Evolutionary conservation across 257 asterid genomes (phyloP).

Genomic region (Solanum peruvianum): DNA sequence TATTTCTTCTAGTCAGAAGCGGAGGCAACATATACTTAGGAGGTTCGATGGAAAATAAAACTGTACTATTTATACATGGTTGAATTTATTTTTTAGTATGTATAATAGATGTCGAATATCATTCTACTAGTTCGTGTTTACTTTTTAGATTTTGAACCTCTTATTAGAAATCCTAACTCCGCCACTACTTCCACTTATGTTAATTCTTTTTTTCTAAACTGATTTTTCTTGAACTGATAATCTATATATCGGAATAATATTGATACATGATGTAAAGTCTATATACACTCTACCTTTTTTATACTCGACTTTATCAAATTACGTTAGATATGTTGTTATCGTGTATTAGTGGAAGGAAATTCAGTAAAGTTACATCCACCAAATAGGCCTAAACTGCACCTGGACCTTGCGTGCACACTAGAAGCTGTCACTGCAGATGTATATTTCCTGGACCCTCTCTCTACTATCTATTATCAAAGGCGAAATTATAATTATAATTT

Average conservation of each 20-base stretch:
- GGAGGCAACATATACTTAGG: too few species aligned
- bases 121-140: too few species aligned
- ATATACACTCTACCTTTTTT: accelerated
- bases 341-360: neutral
- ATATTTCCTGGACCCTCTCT: neutral
- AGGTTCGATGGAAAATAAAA: too few species aligned
- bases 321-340: neutral
- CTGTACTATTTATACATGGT: too few species aligned
- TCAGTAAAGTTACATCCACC: neutral
- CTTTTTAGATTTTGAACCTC: too few species aligned
- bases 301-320: neutral
- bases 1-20: neutral
- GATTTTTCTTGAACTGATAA: neutral
- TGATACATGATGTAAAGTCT: neutral
- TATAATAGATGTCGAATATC: too few species aligned
- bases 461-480: neutral
- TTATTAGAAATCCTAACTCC: too few species aligned
- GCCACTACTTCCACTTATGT: neutral
- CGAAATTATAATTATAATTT: too few species aligned
- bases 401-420: neutral
- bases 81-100: too few species aligned
- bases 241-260: neutral
- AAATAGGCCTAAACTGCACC: neutral
- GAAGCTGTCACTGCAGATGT: neutral
- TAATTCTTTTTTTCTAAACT: neutral